Evolutionary conservation across 345 rosid genomes (phyloP), one percentile per base, ranked within the genome.

Genomic region (Arabis alpina): DNA sequence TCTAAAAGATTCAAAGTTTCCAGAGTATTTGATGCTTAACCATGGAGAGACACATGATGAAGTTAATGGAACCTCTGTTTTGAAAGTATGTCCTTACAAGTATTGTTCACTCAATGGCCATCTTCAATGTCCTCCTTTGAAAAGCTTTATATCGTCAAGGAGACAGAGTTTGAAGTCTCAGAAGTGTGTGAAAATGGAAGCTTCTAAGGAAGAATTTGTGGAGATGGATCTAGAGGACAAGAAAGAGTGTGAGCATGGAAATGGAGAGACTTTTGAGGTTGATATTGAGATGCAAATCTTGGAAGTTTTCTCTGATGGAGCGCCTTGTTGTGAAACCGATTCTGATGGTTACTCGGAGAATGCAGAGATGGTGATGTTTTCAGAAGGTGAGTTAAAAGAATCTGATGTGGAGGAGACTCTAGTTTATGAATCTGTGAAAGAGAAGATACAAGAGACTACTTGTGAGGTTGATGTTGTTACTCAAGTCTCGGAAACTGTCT

Each of bases 41-140:
- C 89, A 84, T 10, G 97, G 88, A 0, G 93, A 78, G 4, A 83
- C 83, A 2, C 83, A 83, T 67, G 85, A 84, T 13, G 79, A 88
- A 56, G 73, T 67, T 67, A 53, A 6, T 51, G 97, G 99, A 44
- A 88, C 95, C 70, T 94, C 99, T 6, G 79, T 69, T 36, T 58
- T 73, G 72, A 88, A 81, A 88, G 96, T 94, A 19, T 94, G 99
- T 50, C 87, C 95, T 10, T 89, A 88, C 64, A 79, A 79, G 15
- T 89, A 88, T 70, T 94, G 99, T 71, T 94, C 99, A 54, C 95
- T 94, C 23, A 94, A 94, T 27, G 96, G 96, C 23, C 99, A 89
- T 82, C 86, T 69, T 41, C 97, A 84, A 75, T 73, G 73, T 78
- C 90, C 89, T 55, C 97, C 97, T 27, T 69, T 91, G 67, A 91